phyloP scores from a whole-genome alignment of 371 early-diverging fungal species.

The Actinomortierella wolfii region DNA sequence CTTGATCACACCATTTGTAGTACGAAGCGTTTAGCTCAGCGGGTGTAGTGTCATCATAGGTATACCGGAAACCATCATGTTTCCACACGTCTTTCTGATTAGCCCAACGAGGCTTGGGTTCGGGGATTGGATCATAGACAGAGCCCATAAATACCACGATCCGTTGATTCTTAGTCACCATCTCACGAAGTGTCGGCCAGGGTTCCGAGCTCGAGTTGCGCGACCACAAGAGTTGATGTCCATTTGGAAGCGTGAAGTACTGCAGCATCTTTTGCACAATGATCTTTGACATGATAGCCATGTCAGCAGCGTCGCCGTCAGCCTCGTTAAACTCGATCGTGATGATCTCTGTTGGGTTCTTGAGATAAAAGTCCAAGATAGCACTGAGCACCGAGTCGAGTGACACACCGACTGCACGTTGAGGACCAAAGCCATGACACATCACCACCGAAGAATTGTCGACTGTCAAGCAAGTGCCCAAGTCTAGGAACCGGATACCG shows the following conservation, averaged over 20 bases:
- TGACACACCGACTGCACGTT: slow-evolving; percentile 21
- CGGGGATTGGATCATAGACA: slow-evolving; percentile 20
- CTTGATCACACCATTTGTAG: slow-evolving; percentile 22
- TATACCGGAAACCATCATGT: slow-evolving; percentile 29
- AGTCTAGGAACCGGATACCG: slow-evolving; percentile 47
- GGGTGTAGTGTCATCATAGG: slow-evolving; percentile 14
- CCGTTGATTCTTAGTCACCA: slow-evolving; percentile 41
- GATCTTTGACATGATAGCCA: slow-evolving; percentile 2
- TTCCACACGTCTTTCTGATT: slow-evolving; percentile 42
- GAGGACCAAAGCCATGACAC: slow-evolving; percentile 35
- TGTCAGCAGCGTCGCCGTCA: slow-evolving; percentile 23
- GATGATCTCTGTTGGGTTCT: slow-evolving; percentile 34
- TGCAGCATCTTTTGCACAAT: slow-evolving; percentile 22
- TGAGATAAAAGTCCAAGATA: slow-evolving; percentile 19
- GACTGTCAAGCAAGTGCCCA: slow-evolving; percentile 36
- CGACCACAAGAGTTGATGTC: slow-evolving; percentile 20
- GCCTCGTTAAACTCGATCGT: slow-evolving; percentile 48
- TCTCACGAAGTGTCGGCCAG: slow-evolving; percentile 45
- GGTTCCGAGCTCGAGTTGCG: slow-evolving; percentile 6
- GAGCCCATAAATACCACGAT: slow-evolving; percentile 41
- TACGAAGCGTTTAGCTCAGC: slow-evolving; percentile 25
- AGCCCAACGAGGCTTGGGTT: slow-evolving; percentile 28
- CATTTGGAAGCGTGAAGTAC: slow-evolving; percentile 27
- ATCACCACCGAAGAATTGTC: slow-evolving; percentile 28
- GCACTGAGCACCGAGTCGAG: slow-evolving; percentile 28